phyloP scores from a whole-genome alignment of 2,329 filamentous ascomycete species.

The Hortaea werneckii region DNA sequence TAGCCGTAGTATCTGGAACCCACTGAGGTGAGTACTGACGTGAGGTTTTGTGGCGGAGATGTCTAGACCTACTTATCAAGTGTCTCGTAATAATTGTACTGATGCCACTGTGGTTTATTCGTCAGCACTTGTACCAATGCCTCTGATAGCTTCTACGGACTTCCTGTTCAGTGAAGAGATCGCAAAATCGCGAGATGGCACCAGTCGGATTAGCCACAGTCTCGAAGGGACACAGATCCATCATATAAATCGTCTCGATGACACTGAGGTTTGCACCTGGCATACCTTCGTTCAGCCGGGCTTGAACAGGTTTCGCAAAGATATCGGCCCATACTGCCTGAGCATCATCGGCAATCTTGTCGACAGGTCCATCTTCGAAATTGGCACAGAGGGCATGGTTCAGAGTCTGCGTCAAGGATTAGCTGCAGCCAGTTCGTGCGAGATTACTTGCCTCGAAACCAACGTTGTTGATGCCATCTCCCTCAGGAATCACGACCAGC shows the following conservation, averaged over 20 bases:
- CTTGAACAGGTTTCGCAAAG: slow-evolving; percentile 59
- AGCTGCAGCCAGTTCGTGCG: no score
- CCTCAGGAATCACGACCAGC: slow-evolving; percentile 63
- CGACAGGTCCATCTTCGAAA: slow-evolving; percentile 54
- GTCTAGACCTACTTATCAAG: slow-evolving; percentile 62
- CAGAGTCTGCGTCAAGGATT: slow-evolving; percentile 41
- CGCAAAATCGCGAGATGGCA: slow-evolving; percentile 60
- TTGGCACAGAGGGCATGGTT: slow-evolving; percentile 60
- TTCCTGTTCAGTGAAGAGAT: slow-evolving; percentile 67
- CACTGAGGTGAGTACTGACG: neutral
- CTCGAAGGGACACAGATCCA: slow-evolving; percentile 83
- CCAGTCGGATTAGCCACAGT: slow-evolving; percentile 56
- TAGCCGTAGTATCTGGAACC: slow-evolving; percentile 73
- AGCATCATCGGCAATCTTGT: slow-evolving; percentile 39
- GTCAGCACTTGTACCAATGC: neutral
- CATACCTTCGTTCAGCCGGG: slow-evolving; percentile 59
- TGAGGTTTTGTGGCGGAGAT: neutral
- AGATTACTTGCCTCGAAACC: neutral
- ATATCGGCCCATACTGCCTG: slow-evolving; percentile 49
- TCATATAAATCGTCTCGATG: slow-evolving; percentile 57
- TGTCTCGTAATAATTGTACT: slow-evolving; percentile 54
- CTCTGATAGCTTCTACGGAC: slow-evolving; percentile 27
- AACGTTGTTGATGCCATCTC: slow-evolving; percentile 55
- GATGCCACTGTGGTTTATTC: neutral
- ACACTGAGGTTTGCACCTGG: slow-evolving; percentile 55